Percentiles rank a stretch among this genome's conserved stretches.
These are phyloP conservation scores for Fraxinus paxiana DNA, from an alignment of 305 asterid genomes.

Conservation along the genomic window DNA sequence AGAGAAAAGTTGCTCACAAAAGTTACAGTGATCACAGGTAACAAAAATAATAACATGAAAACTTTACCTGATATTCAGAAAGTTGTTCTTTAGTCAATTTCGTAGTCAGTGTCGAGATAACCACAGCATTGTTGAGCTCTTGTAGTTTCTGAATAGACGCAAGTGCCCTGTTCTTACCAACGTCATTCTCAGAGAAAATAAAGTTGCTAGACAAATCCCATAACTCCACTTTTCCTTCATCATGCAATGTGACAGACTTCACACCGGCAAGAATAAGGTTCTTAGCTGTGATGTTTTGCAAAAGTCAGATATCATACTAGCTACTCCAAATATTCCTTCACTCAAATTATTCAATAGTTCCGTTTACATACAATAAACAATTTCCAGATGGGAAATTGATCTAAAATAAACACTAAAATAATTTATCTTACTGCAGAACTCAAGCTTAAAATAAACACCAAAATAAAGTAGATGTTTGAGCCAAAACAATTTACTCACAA, in stretches of 20 bases:
- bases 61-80: constrained; percentile 68
- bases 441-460: constrained; percentile 13
- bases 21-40: background rate
- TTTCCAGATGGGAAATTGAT: background rate
- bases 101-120: constrained; percentile 61
- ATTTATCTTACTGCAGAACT: background rate
- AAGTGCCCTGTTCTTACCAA: constrained; percentile 90
- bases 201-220: constrained; percentile 96
- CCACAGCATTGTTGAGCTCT: constrained; percentile 90
- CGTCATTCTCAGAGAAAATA: constrained; percentile 75
- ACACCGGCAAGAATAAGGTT: constrained; percentile 96
- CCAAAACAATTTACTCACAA: background rate
- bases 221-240: constrained; percentile 76
- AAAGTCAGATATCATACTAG: constrained; percentile 21
- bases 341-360: background rate
- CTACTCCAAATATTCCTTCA: background rate
- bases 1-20: background rate
- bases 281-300: constrained; percentile 62
- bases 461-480: background rate
- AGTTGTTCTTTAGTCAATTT: constrained; percentile 73
- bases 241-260: constrained; percentile 91
- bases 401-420: background rate
- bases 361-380: background rate
- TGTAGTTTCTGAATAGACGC: constrained; percentile 87
- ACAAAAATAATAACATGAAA: background rate